Evolutionary conservation across 371 early-diverging fungal species (phyloP), one percentile per base, ranked within the genome.

Genomic region (Amoeboaphelidium protococcarum): DNA sequence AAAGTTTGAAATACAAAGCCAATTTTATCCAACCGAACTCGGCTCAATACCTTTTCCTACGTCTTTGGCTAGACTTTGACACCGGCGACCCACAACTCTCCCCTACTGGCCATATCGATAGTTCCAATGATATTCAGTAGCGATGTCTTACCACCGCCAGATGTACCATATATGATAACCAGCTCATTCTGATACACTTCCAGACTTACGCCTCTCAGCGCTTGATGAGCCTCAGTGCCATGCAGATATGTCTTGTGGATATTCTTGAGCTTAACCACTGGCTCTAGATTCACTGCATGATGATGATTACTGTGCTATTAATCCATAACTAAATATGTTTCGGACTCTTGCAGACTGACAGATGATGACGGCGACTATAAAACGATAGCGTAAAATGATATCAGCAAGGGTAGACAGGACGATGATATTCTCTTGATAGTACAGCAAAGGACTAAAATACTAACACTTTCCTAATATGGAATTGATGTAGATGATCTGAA

Each of bases 1-100:
- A 56, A 58, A 13, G 56, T 26, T 41, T 58, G 59, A 41, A 58
- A 58, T 16, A 58, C 56, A 42, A 58, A 58, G 0, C 59, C 58
- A 53, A 58, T 49, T 41, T 54, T 52, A 42, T 22, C 23, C 42
- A 58, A 42, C 12, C 58, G 26, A 3, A 58, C 20, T 2, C 40
- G 41, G 1, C 55, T 55, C 13, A 58, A 47, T 2, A 50, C 48
- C 1, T 48, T 42, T 25, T 58, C 58, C 4, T 26, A n/a, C 13
- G 58, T 58, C 10, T 52, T 52, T 40, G 58, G 31, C 1, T 43
- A 52, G 43, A 58, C 52, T n/a, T 46, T 42, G 49, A 20, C 1
- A 26, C 50, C 51, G 40, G 53, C 49, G 6, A 58, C 41, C 2
- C 26, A 23, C 41, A 58, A 44, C 25, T 58, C 56, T 24, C 59